These are phyloP conservation scores for Boletus speciosus DNA, from an alignment of 768 basidiomycete species.

Conservation along the genomic window DNA sequence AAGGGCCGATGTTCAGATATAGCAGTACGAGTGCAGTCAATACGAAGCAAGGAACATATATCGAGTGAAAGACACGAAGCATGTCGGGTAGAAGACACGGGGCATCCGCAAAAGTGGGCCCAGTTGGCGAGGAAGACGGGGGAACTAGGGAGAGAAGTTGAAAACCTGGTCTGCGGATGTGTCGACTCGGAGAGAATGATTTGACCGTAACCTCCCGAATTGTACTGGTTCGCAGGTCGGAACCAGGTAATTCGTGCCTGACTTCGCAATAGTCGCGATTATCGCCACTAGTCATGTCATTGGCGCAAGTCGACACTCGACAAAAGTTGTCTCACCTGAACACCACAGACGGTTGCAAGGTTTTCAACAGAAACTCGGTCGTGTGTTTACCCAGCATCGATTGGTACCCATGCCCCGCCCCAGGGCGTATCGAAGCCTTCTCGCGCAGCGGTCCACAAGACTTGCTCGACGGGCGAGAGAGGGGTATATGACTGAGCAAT, in stretches of 20 bases:
- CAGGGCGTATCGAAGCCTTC: slow-evolving; percentile 63
- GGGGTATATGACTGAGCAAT: slow-evolving; percentile 82
- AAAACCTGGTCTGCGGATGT: slow-evolving; percentile 76
- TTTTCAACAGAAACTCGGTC: slow-evolving; percentile 65
- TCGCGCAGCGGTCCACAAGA: slow-evolving; percentile 78
- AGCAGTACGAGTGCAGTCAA: slow-evolving; percentile 50
- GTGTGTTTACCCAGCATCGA: slow-evolving; percentile 80
- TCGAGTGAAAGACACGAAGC: slow-evolving; percentile 49
- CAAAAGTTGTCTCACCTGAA: slow-evolving; percentile 55
- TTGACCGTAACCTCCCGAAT: slow-evolving; percentile 84
- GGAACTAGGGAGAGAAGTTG: slow-evolving; percentile 73
- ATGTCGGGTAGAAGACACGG: slow-evolving; percentile 81
- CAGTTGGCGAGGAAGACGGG: slow-evolving; percentile 25
- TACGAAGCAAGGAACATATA: slow-evolving; percentile 64
- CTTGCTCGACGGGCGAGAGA: slow-evolving; percentile 70
- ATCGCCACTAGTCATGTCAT: slow-evolving; percentile 57
- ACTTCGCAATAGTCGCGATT: slow-evolving; percentile 91
- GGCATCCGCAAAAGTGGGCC: slow-evolving; percentile 54
- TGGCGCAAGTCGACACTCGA: background rate
- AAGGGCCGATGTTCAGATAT: slow-evolving; percentile 38
- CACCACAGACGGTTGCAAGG: slow-evolving; percentile 60
- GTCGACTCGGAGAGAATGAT: slow-evolving; percentile 75
- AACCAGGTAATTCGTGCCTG: slow-evolving; percentile 43
- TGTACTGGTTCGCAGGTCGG: slow-evolving; percentile 19
- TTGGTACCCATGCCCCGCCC: slow-evolving; percentile 80